These are phyloP conservation scores for Prunus yedoensis DNA, from an alignment of 331 rosid genomes.

Conservation along the genomic window DNA sequence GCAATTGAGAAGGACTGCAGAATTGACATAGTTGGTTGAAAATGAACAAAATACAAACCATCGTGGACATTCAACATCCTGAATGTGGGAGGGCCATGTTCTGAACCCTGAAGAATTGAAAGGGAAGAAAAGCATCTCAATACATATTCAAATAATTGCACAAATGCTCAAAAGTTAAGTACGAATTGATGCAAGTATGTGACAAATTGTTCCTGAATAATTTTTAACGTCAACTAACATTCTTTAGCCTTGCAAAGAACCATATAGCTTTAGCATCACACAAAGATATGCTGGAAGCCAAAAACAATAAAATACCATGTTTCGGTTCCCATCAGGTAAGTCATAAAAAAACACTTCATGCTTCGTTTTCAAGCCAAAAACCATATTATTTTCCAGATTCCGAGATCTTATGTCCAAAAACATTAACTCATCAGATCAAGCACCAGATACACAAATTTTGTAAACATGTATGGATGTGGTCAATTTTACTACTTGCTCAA, in stretches of 20 bases:
- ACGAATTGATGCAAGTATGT: background rate
- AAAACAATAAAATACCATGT: background rate
- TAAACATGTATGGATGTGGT: background rate
- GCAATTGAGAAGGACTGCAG: constrained; percentile 90
- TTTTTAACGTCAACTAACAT: background rate
- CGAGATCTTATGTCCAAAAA: background rate
- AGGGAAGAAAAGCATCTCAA: constrained; percentile 21
- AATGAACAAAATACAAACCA: constrained; percentile 73
- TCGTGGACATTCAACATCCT: constrained; percentile 82
- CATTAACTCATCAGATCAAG: constrained; percentile 4
- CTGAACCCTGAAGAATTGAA: constrained; percentile 71
- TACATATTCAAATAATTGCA: constrained; percentile 3
- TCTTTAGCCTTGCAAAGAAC: background rate
- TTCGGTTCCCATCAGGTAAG: background rate
- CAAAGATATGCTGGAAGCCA: constrained; percentile 1
- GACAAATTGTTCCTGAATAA: constrained; percentile 6
- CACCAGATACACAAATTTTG: background rate
- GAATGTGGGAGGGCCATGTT: constrained; percentile 46
- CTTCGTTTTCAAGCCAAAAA: background rate
- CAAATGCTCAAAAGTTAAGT: constrained; percentile 11
- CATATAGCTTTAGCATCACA: background rate
- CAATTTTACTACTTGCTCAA: constrained; percentile 3
- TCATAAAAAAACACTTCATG: background rate
- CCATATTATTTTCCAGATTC: background rate
- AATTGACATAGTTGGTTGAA: constrained; percentile 54